Base-by-base conservation (phyloP, 2,329 filamentous ascomycete genomes). In the Pestalotiopsis sp. region DNA sequence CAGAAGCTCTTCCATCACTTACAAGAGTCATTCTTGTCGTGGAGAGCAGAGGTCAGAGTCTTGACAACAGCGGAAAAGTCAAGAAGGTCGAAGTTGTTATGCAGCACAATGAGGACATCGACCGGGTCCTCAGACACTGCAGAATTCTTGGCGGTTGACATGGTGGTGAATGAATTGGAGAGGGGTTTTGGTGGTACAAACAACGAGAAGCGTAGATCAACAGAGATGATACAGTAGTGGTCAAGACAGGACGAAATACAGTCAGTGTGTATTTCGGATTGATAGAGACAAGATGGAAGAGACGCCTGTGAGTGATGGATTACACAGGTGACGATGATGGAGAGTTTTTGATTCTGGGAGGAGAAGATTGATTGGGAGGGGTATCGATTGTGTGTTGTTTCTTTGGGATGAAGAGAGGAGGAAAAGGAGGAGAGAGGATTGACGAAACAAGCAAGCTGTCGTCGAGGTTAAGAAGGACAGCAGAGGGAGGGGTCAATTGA, bases 101-200 rank as follows among this genome's bases (percentile, higher is more conserved):
- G 87, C 73, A 89, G 82, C 73, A 84, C 86, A 78, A 89, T 84
- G 76, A 89, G 85, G 72, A 89, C 85, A 71, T 88, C 83, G 75
- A 89, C 81, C 72, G 86, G 86, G 77, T 89, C 84, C 76, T 88
- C 86, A 74, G 83, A 82, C 78, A 87, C 85, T 76, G 86, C 86
- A 79, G 86, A 86, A 73, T 80, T 82, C 84, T 88, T 88, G 76
- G 79, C 79, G 67, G 59, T 62, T 77, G 85, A 84, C 87, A 89
- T 89, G 73, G 69, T 89, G 73, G 69, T 77, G 69, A 67, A 35
- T 35, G 70, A 71, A 64, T 67, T 38, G 56, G 58, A 48, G 62
- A 65, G 64, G 52, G 56, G 24, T 17, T 22, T 24, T 56, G 52
- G 38, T 60, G 9, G 48, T 48, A 39, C 24, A 55, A 14, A 20